Conservation (phyloP, 1,284 basidiomycete species). For the Microbotryomycetes sp. region DNA sequence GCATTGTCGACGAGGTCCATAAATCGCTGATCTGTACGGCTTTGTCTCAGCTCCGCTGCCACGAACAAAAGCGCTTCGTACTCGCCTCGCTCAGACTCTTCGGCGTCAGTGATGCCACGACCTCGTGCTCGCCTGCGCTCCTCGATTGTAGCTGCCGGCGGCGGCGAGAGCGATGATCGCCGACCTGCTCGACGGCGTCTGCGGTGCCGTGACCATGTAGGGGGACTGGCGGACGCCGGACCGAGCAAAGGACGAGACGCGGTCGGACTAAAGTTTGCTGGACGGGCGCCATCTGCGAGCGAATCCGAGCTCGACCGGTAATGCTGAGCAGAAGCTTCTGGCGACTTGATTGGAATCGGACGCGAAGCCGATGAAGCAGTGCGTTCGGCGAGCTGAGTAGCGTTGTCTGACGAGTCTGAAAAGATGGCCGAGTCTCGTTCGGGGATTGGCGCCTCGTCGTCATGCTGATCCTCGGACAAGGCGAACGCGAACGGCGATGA, state of each 20-base stretch:
- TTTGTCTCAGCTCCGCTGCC: too few species aligned
- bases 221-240: neutral
- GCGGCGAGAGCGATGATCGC: neutral
- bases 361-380: neutral
- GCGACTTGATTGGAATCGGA: neutral
- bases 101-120: neutral
- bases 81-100: neutral
- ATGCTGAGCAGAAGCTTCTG: neutral
- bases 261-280: neutral
- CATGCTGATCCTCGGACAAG: neutral
- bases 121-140: neutral
- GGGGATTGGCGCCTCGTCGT: neutral
- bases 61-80: neutral
- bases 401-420: neutral
- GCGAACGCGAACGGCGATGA: neutral
- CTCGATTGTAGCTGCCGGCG: neutral
- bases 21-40: neutral
- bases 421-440: neutral
- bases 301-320: neutral
- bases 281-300: neutral
- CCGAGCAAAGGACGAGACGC: neutral
- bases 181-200: neutral
- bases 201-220: neutral
- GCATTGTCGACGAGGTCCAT: neutral
- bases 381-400: neutral